phyloP scores from a whole-genome alignment of 2,329 filamentous ascomycete species.

The Paecilomyces niveus region DNA sequence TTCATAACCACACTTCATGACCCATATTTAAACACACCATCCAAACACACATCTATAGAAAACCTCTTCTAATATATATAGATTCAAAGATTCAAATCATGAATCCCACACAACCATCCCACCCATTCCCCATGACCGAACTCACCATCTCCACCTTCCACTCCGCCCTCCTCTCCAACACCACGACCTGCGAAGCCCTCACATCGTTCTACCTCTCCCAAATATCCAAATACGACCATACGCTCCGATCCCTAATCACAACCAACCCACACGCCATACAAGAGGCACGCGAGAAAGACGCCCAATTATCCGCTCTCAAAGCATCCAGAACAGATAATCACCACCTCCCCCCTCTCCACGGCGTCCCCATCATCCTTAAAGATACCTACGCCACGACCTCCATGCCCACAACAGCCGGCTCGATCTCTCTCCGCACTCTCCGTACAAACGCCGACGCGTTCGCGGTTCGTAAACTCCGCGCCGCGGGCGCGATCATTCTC shows the following conservation, averaged over 20 bases:
- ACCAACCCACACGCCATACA: slow-evolving; percentile 44
- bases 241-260: slow-evolving; percentile 51
- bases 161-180: slow-evolving; percentile 45
- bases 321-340: slow-evolving; percentile 1
- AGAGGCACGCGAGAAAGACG: slow-evolving; percentile 46
- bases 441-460: slow-evolving; percentile 37
- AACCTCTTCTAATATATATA: background rate
- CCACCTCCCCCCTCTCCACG: slow-evolving; percentile 40
- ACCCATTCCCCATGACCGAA: slow-evolving; percentile 28
- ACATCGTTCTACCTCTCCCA: slow-evolving; percentile 50
- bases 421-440: slow-evolving; percentile 44
- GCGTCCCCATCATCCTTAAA: slow-evolving; percentile 56
- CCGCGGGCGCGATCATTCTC: slow-evolving; percentile 50
- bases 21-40: background rate
- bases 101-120: background rate
- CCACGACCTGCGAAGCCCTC: slow-evolving; percentile 49
- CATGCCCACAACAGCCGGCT: slow-evolving; percentile 53
- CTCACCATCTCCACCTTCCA: slow-evolving; percentile 54
- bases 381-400: slow-evolving; percentile 55
- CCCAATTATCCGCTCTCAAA: slow-evolving; percentile 2
- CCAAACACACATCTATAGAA: background rate
- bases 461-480: slow-evolving; percentile 43
- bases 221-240: slow-evolving; percentile 51
- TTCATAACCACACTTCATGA: background rate
- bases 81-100: background rate